Evolutionary conservation across 2,329 filamentous ascomycete species (phyloP), one percentile per base, ranked within the genome.

Genomic region (Penicillium capsulatum): DNA sequence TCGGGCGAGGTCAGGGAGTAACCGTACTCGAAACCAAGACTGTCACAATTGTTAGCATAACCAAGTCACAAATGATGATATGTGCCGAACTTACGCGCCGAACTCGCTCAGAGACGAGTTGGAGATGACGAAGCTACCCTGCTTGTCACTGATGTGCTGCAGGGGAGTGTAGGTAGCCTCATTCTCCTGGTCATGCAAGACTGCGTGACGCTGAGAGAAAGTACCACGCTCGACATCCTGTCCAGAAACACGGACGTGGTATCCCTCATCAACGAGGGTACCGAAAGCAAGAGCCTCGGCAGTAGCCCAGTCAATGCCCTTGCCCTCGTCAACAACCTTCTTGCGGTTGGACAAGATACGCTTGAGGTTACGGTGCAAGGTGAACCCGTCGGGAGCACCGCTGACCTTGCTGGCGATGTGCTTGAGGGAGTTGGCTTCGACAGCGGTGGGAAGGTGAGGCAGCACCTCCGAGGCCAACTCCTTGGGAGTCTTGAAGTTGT

Each of bases 211-310:
- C 74, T 98, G 92, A 31, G 92, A 97, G 76, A 98, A 98, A 45
- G 92, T 98, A 72, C 92, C 92, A 79, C 92, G 89, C 77, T 98
- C 92, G 47, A 98, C 92, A 74, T 98, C 92, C 75, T 98, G 92
- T 55, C 92, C 92, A 46, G 92, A 97, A 28, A 98, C 86, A 69
- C 92, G 88, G 58, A 98, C 90, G 66, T 98, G 92, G 70, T 96
- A 88, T 38, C 92, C 92, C 70, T 98, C 92, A 42, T 81, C 80
- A 54, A 91, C 90, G 28, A 98, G 79, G 30, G 87, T 80, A 55
- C 92, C 92, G 57, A 98, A 96, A 28, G 92, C 92, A 55, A 98
- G 76, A 54, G 92, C 91, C 73, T 98, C 92, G 20, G 87, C 92
- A 40, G 92, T 98, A 33, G 92, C 84, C 86, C 94, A 97, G 70